Evolutionary conservation across 2,329 filamentous ascomycete species (phyloP), one percentile per base, ranked within the genome.

Genomic region (Clonostachys solani): DNA sequence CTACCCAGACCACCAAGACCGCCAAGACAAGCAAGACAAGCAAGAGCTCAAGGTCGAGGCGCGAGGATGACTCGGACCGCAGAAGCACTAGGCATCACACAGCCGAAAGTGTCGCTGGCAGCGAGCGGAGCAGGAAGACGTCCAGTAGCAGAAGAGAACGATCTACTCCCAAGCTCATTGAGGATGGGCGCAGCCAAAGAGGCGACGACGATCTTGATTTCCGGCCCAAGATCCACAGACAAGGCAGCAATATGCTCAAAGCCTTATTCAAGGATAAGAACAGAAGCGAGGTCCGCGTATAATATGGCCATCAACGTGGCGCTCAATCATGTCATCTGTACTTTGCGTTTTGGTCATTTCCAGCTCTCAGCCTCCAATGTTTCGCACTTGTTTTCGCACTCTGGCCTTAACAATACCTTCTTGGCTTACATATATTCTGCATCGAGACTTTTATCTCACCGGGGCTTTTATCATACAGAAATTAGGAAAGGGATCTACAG

Each of bases 211-310:
- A 69, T n/a, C 47, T 67, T 33, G 67, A 72, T 3, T 52, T 77
- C n/a, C 63, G 71, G 38, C 69, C 73, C 10, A 78, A 74, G 60
- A 69, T 68, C 51, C 69, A 75, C 54, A 67, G 67, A 50, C 73
- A 69, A 55, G 60, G 60, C 45, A 63, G 57, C 38, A 81, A 73
- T 56, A 78, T 82, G 77, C 70, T 83, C 52, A 82, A 81, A 66
- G 64, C 71, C 4, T 53, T 83, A 48, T 82, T 83, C 58, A 78
- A 76, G 67, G 75, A 69, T 64, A 80, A 77, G 64, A 77, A 76
- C 61, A 68, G 73, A 18, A 68, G 63, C 56, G 71, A 72, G 19
- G 47, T 52, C 12, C 40, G 18, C 19, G 50, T 47, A 15, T 45
- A 19, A 44, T 29, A 10, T 41, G n/a, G 35, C n/a, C 35, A 36